phyloP scores from a whole-genome alignment of 352 stramenopile species.

The Pythium aristosporum region DNA sequence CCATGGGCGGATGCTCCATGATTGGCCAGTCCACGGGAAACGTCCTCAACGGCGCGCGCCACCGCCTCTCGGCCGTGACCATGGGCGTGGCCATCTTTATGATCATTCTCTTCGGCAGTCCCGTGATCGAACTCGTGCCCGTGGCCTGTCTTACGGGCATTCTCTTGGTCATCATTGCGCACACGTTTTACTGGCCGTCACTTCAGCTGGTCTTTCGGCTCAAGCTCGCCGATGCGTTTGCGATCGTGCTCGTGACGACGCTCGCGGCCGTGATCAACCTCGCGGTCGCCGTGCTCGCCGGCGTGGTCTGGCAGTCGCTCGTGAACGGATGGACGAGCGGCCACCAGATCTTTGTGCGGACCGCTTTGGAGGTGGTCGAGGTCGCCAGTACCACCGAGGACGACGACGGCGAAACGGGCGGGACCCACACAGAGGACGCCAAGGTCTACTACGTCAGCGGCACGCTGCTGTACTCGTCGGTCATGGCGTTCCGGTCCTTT shows the following conservation, averaged over 20 bases:
- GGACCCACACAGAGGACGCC: constrained; percentile 17
- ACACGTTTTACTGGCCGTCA: constrained; percentile 91
- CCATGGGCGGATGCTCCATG: constrained; percentile 93
- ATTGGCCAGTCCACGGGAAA: constrained; percentile 93
- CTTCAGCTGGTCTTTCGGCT: constrained; percentile 78
- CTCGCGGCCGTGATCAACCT: constrained; percentile 87
- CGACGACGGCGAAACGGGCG: background rate
- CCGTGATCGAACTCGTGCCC: constrained; percentile 83
- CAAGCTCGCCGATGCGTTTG: constrained; percentile 62
- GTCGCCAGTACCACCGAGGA: background rate
- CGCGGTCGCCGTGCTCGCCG: constrained; percentile 80
- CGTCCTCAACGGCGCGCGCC: constrained; percentile 78
- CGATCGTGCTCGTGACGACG: constrained; percentile 84
- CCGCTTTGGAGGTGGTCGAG: constrained; percentile 6
- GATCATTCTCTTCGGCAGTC: constrained; percentile 82
- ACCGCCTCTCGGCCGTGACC: constrained; percentile 69
- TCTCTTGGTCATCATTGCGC: constrained; percentile 85
- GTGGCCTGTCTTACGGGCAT: constrained; percentile 86
- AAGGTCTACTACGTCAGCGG: constrained; percentile 79
- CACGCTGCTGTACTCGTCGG: constrained; percentile 80
- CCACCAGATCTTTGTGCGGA: constrained; percentile 25
- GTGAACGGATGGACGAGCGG: constrained; percentile 84
- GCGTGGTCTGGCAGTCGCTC: constrained; percentile 81
- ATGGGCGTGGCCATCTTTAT: constrained; percentile 62
- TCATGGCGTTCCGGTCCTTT: constrained; percentile 73